A percentile compares a stretch with the other conserved stretches of the same genome.
phyloP scores from a whole-genome alignment of 768 basidiomycete genomes.

The Mycena galericulata region DNA sequence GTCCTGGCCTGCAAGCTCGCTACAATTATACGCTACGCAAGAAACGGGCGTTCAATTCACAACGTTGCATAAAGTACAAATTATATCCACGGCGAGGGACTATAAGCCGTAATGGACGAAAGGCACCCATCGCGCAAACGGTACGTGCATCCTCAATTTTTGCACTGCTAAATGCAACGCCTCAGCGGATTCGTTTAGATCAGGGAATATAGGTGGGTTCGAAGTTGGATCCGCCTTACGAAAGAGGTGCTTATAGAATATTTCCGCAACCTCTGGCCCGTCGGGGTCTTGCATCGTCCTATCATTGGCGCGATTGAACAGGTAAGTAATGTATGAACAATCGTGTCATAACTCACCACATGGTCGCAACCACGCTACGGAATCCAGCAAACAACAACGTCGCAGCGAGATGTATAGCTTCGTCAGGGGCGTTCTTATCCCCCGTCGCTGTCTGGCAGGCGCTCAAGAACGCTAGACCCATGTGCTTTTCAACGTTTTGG shows the following conservation, averaged over 20 bases:
- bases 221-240: background rate
- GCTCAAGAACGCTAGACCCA: slow-evolving; percentile 43
- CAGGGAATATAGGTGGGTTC: background rate
- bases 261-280: background rate
- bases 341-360: slow-evolving; percentile 39
- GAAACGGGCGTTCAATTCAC: too few species aligned
- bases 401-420: slow-evolving; percentile 42
- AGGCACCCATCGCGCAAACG: background rate
- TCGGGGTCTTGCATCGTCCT: background rate
- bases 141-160: background rate
- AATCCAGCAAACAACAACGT: slow-evolving; percentile 34
- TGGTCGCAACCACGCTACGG: slow-evolving; percentile 34
- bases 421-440: slow-evolving; percentile 37
- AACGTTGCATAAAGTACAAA: too few species aligned
- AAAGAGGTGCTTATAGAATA: slow-evolving; percentile 4
- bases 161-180: background rate
- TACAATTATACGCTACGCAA: too few species aligned
- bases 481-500: background rate
- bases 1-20: too few species aligned
- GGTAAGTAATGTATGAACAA: background rate
- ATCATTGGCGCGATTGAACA: background rate
- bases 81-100: too few species aligned
- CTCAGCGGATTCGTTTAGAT: background rate
- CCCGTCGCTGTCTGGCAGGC: slow-evolving; percentile 49
- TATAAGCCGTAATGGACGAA: too few species aligned